phyloP scores from a whole-genome alignment of 495 filamentous ascomycete species.

The Podospora pseudoanserina region DNA sequence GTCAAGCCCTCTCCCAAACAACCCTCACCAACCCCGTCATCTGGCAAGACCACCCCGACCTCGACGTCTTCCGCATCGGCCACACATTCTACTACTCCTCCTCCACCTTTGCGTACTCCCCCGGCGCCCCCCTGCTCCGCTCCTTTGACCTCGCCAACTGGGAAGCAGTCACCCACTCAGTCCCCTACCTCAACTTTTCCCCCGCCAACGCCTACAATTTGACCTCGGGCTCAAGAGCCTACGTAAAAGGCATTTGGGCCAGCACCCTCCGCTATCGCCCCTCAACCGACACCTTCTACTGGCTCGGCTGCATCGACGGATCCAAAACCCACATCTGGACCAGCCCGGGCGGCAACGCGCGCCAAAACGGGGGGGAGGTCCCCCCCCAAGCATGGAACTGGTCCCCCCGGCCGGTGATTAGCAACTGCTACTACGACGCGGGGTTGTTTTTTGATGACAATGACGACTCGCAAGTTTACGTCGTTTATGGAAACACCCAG shows the following conservation, averaged over 20 bases:
- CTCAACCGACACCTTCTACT: slow-evolving; percentile 50
- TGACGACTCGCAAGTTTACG: slow-evolving; percentile 50
- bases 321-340: slow-evolving; percentile 50
- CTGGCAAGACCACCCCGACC: slow-evolving; percentile 33
- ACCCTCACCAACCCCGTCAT: slow-evolving; percentile 42
- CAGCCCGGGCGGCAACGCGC: slow-evolving; percentile 32
- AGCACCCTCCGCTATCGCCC: slow-evolving; percentile 49
- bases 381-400: slow-evolving; percentile 28
- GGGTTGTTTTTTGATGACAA: slow-evolving; percentile 57
- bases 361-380: slow-evolving; percentile 17
- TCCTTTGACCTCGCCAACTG: slow-evolving; percentile 58
- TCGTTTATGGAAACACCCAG: slow-evolving; percentile 50
- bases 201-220: slow-evolving; percentile 50
- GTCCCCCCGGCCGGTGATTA: slow-evolving; percentile 31
- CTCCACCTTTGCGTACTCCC: slow-evolving; percentile 56
- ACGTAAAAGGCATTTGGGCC: slow-evolving; percentile 55
- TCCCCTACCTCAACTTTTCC: slow-evolving; percentile 49
- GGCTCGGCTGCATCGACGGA: slow-evolving; percentile 53
- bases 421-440: slow-evolving; percentile 56
- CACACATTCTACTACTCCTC: slow-evolving; percentile 53
- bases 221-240: slow-evolving; percentile 38
- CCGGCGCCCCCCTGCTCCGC: slow-evolving; percentile 55
- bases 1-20: slow-evolving; percentile 6
- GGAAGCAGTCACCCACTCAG: slow-evolving; percentile 52
- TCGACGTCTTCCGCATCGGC: slow-evolving; percentile 43